Conservation (phyloP, 257 asterid genomes). For the Haberlea rhodopensis region DNA sequence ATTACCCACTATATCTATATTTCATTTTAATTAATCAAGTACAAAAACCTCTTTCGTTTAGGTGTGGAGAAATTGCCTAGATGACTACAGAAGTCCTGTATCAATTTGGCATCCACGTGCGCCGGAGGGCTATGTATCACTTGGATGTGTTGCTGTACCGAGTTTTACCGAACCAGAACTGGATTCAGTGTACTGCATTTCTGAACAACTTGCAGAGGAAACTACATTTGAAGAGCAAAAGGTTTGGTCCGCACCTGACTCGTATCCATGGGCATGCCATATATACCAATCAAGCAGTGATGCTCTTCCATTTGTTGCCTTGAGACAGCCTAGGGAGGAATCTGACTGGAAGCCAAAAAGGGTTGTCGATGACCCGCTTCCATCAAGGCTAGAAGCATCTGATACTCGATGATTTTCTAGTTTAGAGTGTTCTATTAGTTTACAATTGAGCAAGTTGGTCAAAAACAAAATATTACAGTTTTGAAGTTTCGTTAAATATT, state of each 20-base stretch:
- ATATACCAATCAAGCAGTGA: constrained; percentile 71
- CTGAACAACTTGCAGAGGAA: constrained; percentile 69
- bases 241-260: constrained; percentile 86
- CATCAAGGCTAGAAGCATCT: neutral
- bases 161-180: constrained; percentile 71
- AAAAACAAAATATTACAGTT: neutral
- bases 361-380: constrained; percentile 48
- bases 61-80: constrained; percentile 95
- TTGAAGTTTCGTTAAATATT: no score
- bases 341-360: constrained; percentile 74
- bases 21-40: neutral
- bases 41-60: constrained; percentile 21
- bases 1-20: no score
- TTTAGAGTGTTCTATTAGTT: neutral
- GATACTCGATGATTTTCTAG: constrained; percentile 11
- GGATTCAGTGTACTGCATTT: constrained; percentile 56
- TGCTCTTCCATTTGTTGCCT: constrained; percentile 86
- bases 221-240: constrained; percentile 75
- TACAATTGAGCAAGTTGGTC: neutral
- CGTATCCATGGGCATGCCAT: constrained; percentile 96
- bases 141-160: constrained; percentile 74
- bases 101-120: constrained; percentile 97
- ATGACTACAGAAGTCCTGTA: constrained; percentile 64
- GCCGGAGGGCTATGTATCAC: constrained; percentile 81
- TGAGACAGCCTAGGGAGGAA: constrained; percentile 83